Base-by-base conservation (phyloP, 2,329 filamentous ascomycete genomes). In the Clarireedia paspali region DNA sequence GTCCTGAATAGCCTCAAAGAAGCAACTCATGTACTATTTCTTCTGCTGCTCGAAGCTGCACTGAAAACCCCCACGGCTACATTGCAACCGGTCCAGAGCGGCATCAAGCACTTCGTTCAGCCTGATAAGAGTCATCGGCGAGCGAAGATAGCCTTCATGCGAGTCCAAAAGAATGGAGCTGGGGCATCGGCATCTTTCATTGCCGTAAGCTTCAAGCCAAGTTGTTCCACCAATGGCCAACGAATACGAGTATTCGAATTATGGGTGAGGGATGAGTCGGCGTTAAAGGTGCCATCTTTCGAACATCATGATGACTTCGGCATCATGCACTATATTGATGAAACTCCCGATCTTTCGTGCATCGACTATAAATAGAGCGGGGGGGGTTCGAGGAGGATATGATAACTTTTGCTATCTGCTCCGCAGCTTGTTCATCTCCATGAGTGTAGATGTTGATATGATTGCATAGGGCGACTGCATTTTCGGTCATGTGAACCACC, bases 131-230 rank as follows among this genome's bases (percentile, higher is more conserved):
- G 17, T 45, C 20, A 10, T 17, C 17, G 4, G 59, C 52, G 17
- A 20, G 57, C 52, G 34, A 56, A 58, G 10, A 36, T 5, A 14
- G 42, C 53, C n/a, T 24, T 4, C 9, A 52, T 44, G 23, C 38
- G 53, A 1, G 57, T 56, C 34, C 46, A 24, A 36, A 49, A 45
- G 44, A 56, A 56, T 20, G 48, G 53, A 15, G 20, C 14, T 26
- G 40, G 9, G 15, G 45, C 51, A 23, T 47, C 51, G 27, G 52
- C 45, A 45, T 52, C 48, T 4, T 52, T 47, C 15, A 5, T 20
- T 15, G 38, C 23, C 34, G 45, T 56, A 5, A 20, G 42, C 42
- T 55, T 45, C 34, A 56, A 27, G 9, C 48, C 38, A 48, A 34
- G 1, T 30, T 10, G 10, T 34, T 34, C 30, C 30, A 34, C 30